Percentiles rank a stretch among this genome's conserved stretches.
Evolutionary conservation across 257 asterid genomes (phyloP).

Genomic region (Ilex asprella): DNA sequence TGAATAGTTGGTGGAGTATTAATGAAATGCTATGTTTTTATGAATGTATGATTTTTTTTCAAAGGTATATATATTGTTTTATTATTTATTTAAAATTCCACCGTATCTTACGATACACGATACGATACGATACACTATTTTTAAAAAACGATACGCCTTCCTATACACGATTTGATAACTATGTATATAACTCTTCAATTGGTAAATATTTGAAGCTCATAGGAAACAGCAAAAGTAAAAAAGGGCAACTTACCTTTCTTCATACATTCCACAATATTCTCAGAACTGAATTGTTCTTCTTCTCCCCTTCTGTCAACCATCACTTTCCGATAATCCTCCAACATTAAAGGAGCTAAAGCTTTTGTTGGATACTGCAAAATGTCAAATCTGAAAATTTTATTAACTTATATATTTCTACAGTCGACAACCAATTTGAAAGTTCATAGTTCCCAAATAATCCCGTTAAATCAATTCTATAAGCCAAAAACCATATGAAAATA

Average conservation of each 20-base stretch:
- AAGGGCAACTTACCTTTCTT: conserved; percentile 47
- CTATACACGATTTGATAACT: no score
- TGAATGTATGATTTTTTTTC: no score
- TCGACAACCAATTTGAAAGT: background rate
- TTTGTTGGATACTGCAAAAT: conserved; percentile 79
- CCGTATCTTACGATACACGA: no score
- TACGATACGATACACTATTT: no score
- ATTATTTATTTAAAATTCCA: no score
- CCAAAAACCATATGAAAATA: background rate
- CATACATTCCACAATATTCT: conserved; percentile 71
- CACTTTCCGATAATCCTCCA: conserved; percentile 80
- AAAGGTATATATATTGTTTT: no score
- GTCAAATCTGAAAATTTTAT: conserved; percentile 3
- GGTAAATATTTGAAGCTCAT: background rate
- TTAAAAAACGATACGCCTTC: no score
- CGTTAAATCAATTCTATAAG: background rate
- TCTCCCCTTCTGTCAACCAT: conserved; percentile 87
- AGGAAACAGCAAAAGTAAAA: background rate
- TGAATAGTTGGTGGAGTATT: no score
- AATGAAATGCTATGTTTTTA: no score
- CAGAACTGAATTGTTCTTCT: conserved; percentile 63
- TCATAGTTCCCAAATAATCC: background rate
- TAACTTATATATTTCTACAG: background rate
- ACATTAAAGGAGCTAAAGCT: conserved; percentile 85
- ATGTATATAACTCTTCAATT: background rate